These are phyloP conservation scores for Fusarium goolgardi DNA, from an alignment of 2,329 filamentous ascomycete species.

Conservation along the genomic window DNA sequence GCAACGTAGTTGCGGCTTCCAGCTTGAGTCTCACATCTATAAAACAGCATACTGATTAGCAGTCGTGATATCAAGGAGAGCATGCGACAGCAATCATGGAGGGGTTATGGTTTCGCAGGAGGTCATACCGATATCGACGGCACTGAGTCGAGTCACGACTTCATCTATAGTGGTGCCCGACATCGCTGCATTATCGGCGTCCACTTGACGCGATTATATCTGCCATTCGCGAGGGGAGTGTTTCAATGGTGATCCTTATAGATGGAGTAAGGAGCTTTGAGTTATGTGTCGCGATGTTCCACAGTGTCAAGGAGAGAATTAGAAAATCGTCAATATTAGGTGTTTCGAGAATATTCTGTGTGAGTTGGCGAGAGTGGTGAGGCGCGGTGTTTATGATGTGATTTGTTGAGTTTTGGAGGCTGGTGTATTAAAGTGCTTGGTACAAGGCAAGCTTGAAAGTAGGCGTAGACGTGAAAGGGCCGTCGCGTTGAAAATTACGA, in stretches of 20 bases:
- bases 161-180: constrained; percentile 71
- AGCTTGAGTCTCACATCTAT: constrained; percentile 84
- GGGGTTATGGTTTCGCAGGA: constrained; percentile 19
- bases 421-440: constrained; percentile 4
- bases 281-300: constrained; percentile 36
- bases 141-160: constrained; percentile 70
- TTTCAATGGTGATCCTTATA: constrained; percentile 34
- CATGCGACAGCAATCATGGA: constrained; percentile 39
- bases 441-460: constrained; percentile 19
- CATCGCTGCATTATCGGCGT: constrained; percentile 67
- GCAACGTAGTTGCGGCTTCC: constrained; percentile 84
- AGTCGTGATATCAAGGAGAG: constrained; percentile 1
- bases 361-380: neutral
- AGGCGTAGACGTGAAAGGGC: constrained; percentile 41
- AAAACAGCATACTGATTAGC: constrained; percentile 17
- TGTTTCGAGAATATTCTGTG: neutral
- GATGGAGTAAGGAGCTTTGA: constrained; percentile 35
- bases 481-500: constrained; percentile 56
- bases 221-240: constrained; percentile 52
- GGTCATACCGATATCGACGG: constrained; percentile 63
- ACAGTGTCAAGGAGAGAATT: constrained; percentile 1
- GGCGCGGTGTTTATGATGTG: neutral
- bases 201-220: constrained; percentile 49
- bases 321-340: neutral
- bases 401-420: neutral